Evolutionary conservation across 441 rosid genomes (phyloP), one percentile per base, ranked within the genome.

Genomic region (Biscutella laevigata): DNA sequence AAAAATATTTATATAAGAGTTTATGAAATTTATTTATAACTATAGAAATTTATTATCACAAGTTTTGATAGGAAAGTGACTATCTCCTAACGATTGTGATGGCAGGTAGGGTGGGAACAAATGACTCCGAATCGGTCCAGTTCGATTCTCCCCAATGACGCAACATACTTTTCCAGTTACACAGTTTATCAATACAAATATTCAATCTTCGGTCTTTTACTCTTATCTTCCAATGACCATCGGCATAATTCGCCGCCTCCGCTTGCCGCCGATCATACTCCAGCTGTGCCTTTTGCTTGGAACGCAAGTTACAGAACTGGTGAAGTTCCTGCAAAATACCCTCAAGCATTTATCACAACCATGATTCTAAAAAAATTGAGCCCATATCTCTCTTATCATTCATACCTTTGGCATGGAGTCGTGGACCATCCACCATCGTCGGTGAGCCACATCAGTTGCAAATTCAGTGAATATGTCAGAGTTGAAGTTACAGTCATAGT

Each of bases 401-500:
- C n/a, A n/a, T 14, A 66, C 71, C 66, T 59, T 66, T 0, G 97
- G 94, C 95, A 89, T 89, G 29, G 86, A 71, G 53, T 89, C 97
- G 5, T 89, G 95, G 10, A 86, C 91, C 60, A 54, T 86, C 97
- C 95, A 86, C 97, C 97, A 89, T 35, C 54, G 70, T 10, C 48
- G 68, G 55, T 86, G 95, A n/a, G 97, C 94, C 4, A 69, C 73
- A 62, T 89, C 91, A 6, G 91, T 81, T 0, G 95, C 95, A 24
- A 90, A 90, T 72, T 86, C 95, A 12, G 68, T 77, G 42, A 84
- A 74, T 64, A 84, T 78, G 33, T 86, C 91, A 3, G 64, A 71
- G 30, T 89, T 86, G 79, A 85, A 89, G 64, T 89, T 89, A 67
- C 97, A 89, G 56, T 89, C 97, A 19, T 84, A 89, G 77, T 89